A percentile compares a stretch with the other conserved stretches of the same genome.
Conservation (phyloP, 129 eudicot species). For the Lonicera japonica region DNA sequence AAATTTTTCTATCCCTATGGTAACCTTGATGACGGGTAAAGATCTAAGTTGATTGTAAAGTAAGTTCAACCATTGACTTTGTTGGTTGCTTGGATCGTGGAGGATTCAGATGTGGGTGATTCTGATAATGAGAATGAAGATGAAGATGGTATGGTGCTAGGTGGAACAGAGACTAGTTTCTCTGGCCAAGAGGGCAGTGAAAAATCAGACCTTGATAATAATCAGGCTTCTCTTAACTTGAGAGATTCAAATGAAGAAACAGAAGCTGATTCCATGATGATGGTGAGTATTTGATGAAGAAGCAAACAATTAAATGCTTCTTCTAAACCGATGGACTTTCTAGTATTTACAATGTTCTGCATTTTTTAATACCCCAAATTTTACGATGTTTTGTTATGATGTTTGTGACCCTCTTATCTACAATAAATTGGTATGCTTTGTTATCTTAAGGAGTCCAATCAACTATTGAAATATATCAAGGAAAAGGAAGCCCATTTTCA, state of each 20-base stretch:
- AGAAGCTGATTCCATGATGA: too few species aligned
- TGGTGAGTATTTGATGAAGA: too few species aligned
- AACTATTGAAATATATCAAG: too few species aligned
- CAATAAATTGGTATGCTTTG: neutral
- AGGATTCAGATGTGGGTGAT: conserved; percentile 70
- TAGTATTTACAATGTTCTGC: neutral
- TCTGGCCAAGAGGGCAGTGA: conserved; percentile 27
- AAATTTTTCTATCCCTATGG: too few species aligned
- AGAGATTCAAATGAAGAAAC: too few species aligned
- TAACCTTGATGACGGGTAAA: neutral
- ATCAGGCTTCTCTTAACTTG: conserved; percentile 86
- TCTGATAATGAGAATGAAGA: too few species aligned
- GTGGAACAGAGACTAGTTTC: conserved; percentile 23
- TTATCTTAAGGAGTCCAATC: too few species aligned
- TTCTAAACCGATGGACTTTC: neutral
- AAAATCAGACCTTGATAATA: conserved; percentile 58
- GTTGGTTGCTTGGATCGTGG: conserved; percentile 96
- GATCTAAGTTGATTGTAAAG: neutral
- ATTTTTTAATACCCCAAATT: neutral
- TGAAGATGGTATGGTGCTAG: too few species aligned
- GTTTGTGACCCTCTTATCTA: too few species aligned
- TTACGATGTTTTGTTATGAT: too few species aligned
- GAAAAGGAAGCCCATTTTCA: too few species aligned
- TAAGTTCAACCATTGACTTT: conserved; percentile 8
- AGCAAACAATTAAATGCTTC: too few species aligned